Conservation (phyloP, 2,329 filamentous ascomycete genomes). For the Aspergillus versicolor region DNA sequence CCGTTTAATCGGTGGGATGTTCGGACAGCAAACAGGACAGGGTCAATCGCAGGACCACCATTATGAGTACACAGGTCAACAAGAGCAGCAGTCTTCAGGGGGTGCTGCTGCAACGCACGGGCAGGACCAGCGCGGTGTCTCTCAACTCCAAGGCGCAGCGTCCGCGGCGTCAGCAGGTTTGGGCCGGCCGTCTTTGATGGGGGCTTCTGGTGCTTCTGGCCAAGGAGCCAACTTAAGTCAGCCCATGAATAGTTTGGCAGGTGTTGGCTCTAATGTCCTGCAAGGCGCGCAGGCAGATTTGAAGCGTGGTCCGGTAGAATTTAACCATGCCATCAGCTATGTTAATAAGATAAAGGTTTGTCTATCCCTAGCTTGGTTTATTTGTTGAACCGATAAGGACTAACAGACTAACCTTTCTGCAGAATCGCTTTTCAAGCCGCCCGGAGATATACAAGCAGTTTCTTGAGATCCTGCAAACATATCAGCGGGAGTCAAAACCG, state of each 20-base stretch:
- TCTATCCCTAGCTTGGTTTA: constrained; percentile 28
- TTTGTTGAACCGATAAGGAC: not conserved
- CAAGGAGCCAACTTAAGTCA: constrained; percentile 48
- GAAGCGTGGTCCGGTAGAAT: constrained; percentile 92
- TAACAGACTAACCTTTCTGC: not conserved
- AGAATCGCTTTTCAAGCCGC: constrained; percentile 96
- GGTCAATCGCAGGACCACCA: constrained; percentile 43
- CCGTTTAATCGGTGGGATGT: constrained; percentile 38
- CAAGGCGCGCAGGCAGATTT: constrained; percentile 54
- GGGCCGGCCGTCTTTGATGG: constrained; percentile 50
- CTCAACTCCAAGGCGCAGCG: constrained; percentile 64
- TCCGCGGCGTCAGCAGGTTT: constrained; percentile 56
- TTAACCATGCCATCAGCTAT: constrained; percentile 98
- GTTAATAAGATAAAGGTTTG: constrained; percentile 98
- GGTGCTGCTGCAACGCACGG: constrained; percentile 53
- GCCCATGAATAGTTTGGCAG: constrained; percentile 61
- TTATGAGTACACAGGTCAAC: constrained; percentile 43
- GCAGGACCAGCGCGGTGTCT: constrained; percentile 65
- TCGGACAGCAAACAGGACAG: constrained; percentile 36
- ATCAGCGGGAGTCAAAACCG: constrained; percentile 95
- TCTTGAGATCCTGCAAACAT: constrained; percentile 95
- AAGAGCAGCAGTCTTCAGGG: constrained; percentile 49
- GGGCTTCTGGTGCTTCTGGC: constrained; percentile 44
- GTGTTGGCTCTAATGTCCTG: constrained; percentile 58
- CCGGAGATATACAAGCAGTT: constrained; percentile 99